Base-by-base conservation (phyloP, 2,329 filamentous ascomycete genomes). In the Bimuria novae-zelandiae region DNA sequence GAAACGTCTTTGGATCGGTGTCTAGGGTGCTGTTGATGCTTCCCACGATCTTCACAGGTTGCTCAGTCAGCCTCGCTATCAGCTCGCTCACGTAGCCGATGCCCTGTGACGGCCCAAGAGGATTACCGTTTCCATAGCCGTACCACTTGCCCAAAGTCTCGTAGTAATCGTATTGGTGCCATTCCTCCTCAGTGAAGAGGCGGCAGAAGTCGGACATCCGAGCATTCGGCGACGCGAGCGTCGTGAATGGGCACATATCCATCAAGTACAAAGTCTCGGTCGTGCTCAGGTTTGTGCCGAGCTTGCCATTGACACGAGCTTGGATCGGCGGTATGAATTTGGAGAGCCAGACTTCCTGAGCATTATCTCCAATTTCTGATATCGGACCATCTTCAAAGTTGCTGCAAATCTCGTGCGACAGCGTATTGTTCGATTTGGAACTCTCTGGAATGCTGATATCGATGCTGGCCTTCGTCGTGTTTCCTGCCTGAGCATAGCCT, bases 41-140 rank as follows among this genome's bases (percentile, higher is more conserved):
- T 0, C 91, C 96, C 52, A 83, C 75, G 69, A 96, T 91, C 0
- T 79, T 63, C 1, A 96, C 90, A 0, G 88, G 81, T 14, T 77
- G 73, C 27, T 80, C 77, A 0, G 89, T 95, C 57, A 97, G 76
- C 23, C 92, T 85, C 4, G 92, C 88, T 49, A 96, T 82, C 10
- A 97, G 83, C 77, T 97, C 92, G 72, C 95, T 96, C 50, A 87
- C 86, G 66, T 88, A 97, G 2, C 92, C 92, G 1, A 94, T 88
- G 1, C 92, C 92, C 73, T 95, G 91, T 0, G 90, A 91, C 5
- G 92, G 83, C 0, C 89, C 92, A 6, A 96, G 81, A 0, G 85
- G 83, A 67, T 91, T 92, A 12, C 92, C 92, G 23, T 83, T 82
- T 10, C 88, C 85, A 72, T 87, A 92, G 49, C 87, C 87, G 73